Evolutionary conservation across 192 early-diverging fungal species (phyloP), one percentile per base, ranked within the genome.

Genomic region (Mortierella antarctica): DNA sequence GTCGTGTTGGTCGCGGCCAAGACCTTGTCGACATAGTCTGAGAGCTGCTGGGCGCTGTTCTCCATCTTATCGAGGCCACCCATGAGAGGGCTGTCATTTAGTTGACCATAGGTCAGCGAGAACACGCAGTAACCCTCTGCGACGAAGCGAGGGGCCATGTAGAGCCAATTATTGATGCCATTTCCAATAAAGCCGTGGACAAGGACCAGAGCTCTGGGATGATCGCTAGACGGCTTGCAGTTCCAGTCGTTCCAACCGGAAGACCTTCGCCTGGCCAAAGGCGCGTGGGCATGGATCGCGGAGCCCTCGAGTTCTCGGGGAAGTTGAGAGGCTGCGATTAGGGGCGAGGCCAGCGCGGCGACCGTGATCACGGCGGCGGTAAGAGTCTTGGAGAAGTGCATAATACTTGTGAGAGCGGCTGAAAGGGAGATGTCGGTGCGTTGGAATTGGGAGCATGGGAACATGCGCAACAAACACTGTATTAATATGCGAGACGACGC

Each of bases 1-100:
- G 46, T 44, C 4, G 54, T 20, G 14, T 42, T 20, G 13, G 66
- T 63, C 5, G 65, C 56, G 2, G 17, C n/a, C 51, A 74, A 51
- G 42, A 74, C 73, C 20, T 65, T 57, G 31, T 66, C 57, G 12
- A 79, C 48, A 56, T 55, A 79, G 7, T 20, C 55, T 45, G 67
- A 66, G 18, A 79, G 44, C 21, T 71, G 49, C 8, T 79, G 46
- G 2, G 75, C 75, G 14, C 49, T 49, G 46, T 47, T 66, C 20
- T 66, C 54, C 49, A 78, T 46, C 21, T 61, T 48, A n/a, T 64
- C 57, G 41, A 71, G 31, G 13, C 67, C 68, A n/a, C 11, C 40
- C 14, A 78, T 42, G 6, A 63, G 9, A 10, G 65, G 52, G 31
- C 62, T 14, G 1, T 44, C 58, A 7, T n/a, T 17, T 21, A 68